These are phyloP conservation scores for Salvia rosmarinus DNA, from an alignment of 257 asterid genomes.

Conservation along the genomic window DNA sequence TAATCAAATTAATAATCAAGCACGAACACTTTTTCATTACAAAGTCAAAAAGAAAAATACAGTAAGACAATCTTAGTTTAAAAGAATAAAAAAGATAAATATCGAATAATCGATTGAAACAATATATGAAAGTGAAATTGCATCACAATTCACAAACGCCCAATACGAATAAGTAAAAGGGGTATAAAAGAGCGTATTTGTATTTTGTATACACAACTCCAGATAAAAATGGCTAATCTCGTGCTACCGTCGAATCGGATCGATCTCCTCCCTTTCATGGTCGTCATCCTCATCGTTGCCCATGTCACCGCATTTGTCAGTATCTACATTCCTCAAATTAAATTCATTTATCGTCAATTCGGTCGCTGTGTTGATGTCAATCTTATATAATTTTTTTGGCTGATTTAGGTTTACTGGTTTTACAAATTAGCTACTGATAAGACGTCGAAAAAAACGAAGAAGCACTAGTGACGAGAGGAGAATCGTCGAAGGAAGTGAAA, in stretches of 20 bases:
- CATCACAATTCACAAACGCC: too few species aligned
- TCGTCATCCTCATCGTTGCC: constrained; percentile 55
- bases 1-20: too few species aligned
- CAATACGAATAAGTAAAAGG: constrained; percentile 7
- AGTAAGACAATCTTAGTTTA: too few species aligned
- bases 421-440: constrained; percentile 69
- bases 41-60: too few species aligned
- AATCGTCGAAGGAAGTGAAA: constrained; percentile 19
- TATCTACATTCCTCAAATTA: constrained; percentile 10
- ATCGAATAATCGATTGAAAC: too few species aligned
- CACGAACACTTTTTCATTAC: too few species aligned
- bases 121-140: too few species aligned
- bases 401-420: constrained; percentile 66
- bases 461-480: constrained; percentile 35
- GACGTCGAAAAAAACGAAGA: constrained; percentile 55
- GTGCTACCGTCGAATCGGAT: constrained; percentile 46
- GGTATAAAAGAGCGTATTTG: not conserved
- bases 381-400: not conserved
- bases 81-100: too few species aligned
- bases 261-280: constrained; percentile 55
- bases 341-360: not conserved
- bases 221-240: constrained; percentile 47
- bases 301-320: constrained; percentile 62
- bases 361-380: constrained; percentile 1
- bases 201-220: not conserved